Base-by-base conservation (phyloP, 2,329 filamentous ascomycete species). In the Harringtonia aguacate region DNA sequence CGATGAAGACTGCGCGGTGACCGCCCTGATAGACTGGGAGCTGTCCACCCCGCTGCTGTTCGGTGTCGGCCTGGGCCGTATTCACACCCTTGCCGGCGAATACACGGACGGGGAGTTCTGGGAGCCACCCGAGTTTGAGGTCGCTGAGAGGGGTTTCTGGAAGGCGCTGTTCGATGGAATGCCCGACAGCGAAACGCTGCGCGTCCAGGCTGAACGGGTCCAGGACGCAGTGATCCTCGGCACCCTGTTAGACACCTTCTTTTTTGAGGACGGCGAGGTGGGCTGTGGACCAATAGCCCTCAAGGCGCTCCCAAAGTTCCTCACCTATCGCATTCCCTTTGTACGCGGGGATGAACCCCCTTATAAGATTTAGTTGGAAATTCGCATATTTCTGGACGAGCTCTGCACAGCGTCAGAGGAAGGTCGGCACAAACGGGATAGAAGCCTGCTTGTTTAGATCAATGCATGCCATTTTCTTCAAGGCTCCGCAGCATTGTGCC, bases 191-290 rank as follows among this genome's bases (percentile, higher is more conserved):
- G 51, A 52, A 33, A 53, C 48, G 58, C 30, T 52, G 24, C 6
- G 10, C 24, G 10, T 7, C 24, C 24, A 27, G 10, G 10, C 10
- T 6, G 24, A 27, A 6, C 24, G 6, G 10, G 24, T 60, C 27
- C 57, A 61, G 47, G 54, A 60, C 42, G 53, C 49, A 7, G 52
- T 60, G 14, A 51, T 57, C 10, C 48, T 59, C 18, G 56, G 48
- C 21, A 61, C 58, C 14, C 43, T 61, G 43, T 50, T 38, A 20
- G 8, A 7, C 36, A 14, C 42, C 38, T 58, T 59, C 36, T 50
- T 50, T 41, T 51, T 54, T 34, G 53, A 57, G 39, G 36, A 57
- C 20, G 56, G 53, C 17, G 47, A 56, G 41, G 53, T 56, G 4
- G 50, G 48, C 31, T 47, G 44, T 33, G 41, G 50, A 20, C 8